Evolutionary conservation across 2,329 filamentous ascomycete species (phyloP), one percentile per base, ranked within the genome.

Genomic region (Verticillium nubilum): DNA sequence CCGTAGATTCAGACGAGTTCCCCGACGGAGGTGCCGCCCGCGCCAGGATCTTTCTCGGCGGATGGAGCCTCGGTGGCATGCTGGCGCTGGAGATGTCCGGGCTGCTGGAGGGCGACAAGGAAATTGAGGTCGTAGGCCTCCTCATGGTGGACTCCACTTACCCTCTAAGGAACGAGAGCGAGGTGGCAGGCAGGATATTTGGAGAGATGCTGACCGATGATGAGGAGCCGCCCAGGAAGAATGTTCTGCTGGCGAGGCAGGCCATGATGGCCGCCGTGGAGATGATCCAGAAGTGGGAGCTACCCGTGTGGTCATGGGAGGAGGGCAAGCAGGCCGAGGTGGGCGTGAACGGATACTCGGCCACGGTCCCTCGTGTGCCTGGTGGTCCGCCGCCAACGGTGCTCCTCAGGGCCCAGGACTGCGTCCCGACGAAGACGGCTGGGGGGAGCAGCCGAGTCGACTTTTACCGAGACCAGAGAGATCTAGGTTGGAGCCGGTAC

Each of bases 41-140:
- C 5, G 74, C 74, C 5, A 68, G 76, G 26, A 72, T 86, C 47
- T 66, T 85, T 5, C 68, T 86, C 9, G 82, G 82, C 2, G 83
- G 82, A 3, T 85, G 82, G 82, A 83, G 80, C 4, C 66, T 85
- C 4, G 83, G 83, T 13, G 83, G 82, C 0, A 66, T 81, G 52
- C 65, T 84, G 17, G 76, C 80, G 6, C 71, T 85, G 13, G 79
- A 85, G 65, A 73, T 84, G 56, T 76, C 81, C 5, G 70, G 74
- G 56, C 69, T 78, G 61, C 68, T 84, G 7, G 61, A 63, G 13
- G 57, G 59, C 4, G 50, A 54, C 0, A 69, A 60, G 4, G 47
- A 52, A 1, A 68, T 82, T 26, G 70, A 70, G 1, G 73, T 85
- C 10, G 63, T 76, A 0, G 83, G 82, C 15, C 76, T 85, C 54